Conservation (phyloP, 495 filamentous ascomycete genomes). For the Cairneyella variabilis region DNA sequence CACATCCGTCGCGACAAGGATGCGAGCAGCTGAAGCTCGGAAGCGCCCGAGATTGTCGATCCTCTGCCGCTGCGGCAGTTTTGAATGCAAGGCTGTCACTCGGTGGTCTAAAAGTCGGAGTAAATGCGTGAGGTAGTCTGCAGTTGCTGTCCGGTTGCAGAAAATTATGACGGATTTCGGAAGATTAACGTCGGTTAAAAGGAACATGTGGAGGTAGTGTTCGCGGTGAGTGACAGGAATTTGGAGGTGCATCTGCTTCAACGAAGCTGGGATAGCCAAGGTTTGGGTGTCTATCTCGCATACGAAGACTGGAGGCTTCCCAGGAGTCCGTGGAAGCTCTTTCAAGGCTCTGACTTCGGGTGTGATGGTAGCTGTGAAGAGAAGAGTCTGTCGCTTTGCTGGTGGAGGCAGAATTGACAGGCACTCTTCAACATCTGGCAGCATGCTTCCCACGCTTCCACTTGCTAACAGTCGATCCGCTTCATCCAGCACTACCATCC, state of each 20-base stretch:
- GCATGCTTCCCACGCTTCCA: conserved; percentile 71
- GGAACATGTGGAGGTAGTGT: conserved; percentile 86
- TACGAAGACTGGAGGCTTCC: conserved; percentile 74
- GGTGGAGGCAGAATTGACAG: conserved; percentile 70
- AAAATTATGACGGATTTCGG: conserved; percentile 83
- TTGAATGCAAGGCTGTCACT: conserved; percentile 85
- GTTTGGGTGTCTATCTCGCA: conserved; percentile 80
- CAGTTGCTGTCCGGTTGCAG: conserved; percentile 86
- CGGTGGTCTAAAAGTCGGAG: conserved; percentile 82
- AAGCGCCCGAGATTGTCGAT: conserved; percentile 86
- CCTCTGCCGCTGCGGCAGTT: conserved; percentile 75
- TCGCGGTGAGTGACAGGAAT: conserved; percentile 87
- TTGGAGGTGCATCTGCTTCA: conserved; percentile 81
- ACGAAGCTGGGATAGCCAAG: conserved; percentile 70
- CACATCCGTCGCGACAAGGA: conserved; percentile 94
- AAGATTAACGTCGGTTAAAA: conserved; percentile 73
- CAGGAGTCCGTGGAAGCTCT: conserved; percentile 59
- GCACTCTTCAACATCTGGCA: conserved; percentile 89
- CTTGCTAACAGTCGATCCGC: conserved; percentile 84
- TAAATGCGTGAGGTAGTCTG: conserved; percentile 80
- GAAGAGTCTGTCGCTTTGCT: conserved; percentile 73
- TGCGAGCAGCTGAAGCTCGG: conserved; percentile 82
- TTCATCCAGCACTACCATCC: conserved; percentile 92
- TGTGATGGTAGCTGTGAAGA: conserved; percentile 97
- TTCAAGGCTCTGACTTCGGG: conserved; percentile 86